These are phyloP conservation scores for Solanum piurae DNA, from an alignment of 257 asterid genomes.

Conservation along the genomic window DNA sequence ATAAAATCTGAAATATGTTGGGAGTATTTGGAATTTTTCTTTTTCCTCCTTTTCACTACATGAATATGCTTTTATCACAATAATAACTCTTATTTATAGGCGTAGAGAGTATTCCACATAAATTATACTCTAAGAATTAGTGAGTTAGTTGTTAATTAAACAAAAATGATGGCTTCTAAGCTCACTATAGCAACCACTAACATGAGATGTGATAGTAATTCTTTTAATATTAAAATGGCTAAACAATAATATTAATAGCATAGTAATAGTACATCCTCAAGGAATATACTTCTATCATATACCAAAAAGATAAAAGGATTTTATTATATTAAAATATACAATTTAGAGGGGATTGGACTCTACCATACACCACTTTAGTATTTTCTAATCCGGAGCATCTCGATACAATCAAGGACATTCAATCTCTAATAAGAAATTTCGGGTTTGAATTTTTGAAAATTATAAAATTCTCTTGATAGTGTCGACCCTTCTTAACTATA, in stretches of 20 bases:
- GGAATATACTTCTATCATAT: background rate
- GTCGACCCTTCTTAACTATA: background rate
- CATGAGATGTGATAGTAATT: background rate
- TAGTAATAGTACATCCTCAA: background rate
- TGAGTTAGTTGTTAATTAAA: background rate
- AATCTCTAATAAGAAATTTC: too few species aligned
- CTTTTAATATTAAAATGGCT: background rate
- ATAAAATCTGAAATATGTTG: background rate
- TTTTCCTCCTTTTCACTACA: background rate
- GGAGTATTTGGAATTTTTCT: background rate
- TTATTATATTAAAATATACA: background rate
- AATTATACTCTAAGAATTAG: background rate
- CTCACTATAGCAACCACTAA: background rate
- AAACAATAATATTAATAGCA: background rate
- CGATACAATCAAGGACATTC: background rate
- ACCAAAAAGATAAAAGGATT: background rate
- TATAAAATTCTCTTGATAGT: background rate
- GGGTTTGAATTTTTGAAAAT: too few species aligned
- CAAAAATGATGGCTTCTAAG: background rate
- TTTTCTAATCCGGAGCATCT: background rate
- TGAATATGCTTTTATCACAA: background rate
- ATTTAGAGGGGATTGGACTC: background rate
- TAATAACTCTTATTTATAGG: background rate
- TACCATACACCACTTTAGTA: background rate
- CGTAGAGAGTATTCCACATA: background rate